Base-by-base conservation (phyloP, 306 rosid species). In the Dalbergia cochinchinensis region DNA sequence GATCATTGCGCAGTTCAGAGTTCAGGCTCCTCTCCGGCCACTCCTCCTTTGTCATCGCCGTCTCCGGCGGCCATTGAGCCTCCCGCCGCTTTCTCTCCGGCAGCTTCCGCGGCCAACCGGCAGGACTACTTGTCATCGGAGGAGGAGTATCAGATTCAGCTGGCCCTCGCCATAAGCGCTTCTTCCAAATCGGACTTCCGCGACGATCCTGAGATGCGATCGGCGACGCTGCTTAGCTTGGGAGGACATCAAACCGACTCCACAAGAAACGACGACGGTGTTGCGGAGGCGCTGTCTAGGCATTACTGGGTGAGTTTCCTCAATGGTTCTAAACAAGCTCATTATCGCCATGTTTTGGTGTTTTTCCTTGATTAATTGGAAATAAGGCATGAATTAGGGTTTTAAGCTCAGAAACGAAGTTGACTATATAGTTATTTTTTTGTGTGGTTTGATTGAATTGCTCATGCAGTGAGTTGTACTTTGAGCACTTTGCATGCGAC, bases 131-230 rank as follows among this genome's bases (percentile, higher is more conserved):
- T 93, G 85, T 87, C 92, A 51, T 93, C 96, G 12, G 99, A 95
- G 83, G 99, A 95, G 89, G 98, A 95, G 79, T 95, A 86, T 84
- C 99, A 95, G 94, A 83, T 92, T 18, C 99, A 95, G 91, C 92
- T 95, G 16, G 98, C 98, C 85, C 91, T 95, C 61, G 99, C 99
- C 54, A 93, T 95, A 76, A 95, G 99, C 70, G 99, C 98, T 62
- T 95, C 99, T 44, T 95, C 99, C 45, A 95, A 95, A 88, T 95
- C 98, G 12, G 94, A 93, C 44, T 80, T 66, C 54, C 84, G 88
- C 16, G 96, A 86, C 10, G 98, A 86, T 93, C 93, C 97, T 9
- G 99, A 95, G 88, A 91, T 95, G 88, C 92, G 90, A 37, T 80
- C 99, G 18, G 97, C 96, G 42, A 89, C 96, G 78, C 77, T 95